Evolutionary conservation across 345 rosid genomes (phyloP).

Genomic region (Euphorbia pulcherrima): DNA sequence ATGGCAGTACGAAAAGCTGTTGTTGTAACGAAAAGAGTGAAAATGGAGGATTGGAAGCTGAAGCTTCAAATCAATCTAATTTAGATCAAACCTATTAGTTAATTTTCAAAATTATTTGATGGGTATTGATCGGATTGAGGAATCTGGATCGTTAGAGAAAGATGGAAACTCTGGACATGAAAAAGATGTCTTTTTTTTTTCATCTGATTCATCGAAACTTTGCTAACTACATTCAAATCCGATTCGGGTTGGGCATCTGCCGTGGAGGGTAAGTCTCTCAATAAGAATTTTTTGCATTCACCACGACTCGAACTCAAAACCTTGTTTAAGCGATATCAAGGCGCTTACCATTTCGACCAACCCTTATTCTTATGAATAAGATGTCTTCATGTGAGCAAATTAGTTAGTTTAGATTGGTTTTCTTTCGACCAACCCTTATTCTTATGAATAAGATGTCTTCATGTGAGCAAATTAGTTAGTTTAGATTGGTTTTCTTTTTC

Average conservation of each 20-base stretch:
- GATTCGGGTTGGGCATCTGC: too few species aligned
- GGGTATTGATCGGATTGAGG: background rate
- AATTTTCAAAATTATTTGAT: background rate
- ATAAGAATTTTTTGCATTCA: too few species aligned
- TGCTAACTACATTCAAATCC: too few species aligned
- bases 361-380: too few species aligned
- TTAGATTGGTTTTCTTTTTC: too few species aligned
- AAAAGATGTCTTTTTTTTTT: too few species aligned
- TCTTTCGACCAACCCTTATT: too few species aligned
- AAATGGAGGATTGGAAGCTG: constrained; percentile 19
- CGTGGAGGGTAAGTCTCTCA: too few species aligned
- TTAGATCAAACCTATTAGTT: constrained; percentile 19
- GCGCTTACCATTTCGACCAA: too few species aligned
- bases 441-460: constrained; percentile 11
- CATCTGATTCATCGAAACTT: too few species aligned
- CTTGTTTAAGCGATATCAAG: too few species aligned
- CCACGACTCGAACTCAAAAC: too few species aligned
- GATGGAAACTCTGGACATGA: constrained; percentile 5
- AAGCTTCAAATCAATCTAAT: background rate
- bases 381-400: background rate
- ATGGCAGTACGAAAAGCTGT: constrained; percentile 35
- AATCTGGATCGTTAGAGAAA: background rate
- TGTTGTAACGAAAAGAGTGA: constrained; percentile 30
- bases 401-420: constrained; percentile 3
- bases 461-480: background rate